Base-by-base conservation (phyloP, 2,329 filamentous ascomycete species). In the Sclerotinia minor region DNA sequence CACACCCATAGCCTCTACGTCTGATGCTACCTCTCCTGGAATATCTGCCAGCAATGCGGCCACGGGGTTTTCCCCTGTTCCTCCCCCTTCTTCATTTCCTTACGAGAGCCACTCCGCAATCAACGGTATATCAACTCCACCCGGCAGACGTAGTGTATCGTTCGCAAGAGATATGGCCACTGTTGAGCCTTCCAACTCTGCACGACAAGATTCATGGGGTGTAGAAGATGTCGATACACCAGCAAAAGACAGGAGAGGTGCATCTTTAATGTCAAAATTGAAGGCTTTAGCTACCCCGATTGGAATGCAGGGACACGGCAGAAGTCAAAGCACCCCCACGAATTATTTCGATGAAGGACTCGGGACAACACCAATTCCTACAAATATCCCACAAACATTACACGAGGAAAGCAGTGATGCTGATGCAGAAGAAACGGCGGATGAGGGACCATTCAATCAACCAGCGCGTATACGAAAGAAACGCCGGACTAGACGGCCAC, bases 341-440 rank as follows among this genome's bases (percentile, higher is more conserved):
- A 70, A 69, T 70, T 66, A 72, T 69, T 47, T 74, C 13, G 79
- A 81, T n/a, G 73, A 78, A 24, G 76, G 75, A 21, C 72, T 74
- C 13, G 71, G 73, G 15, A 83, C 84, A 11, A 76, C 79, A 17
- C 74, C 80, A 6, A 82, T 78, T 71, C 85, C 87, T 2, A 81
- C 80, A 1, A 74, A 78, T 8, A 81, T 87, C 71, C 84, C 84
- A 13, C 81, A 83, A 26, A 86, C 83, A 0, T 77, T 87, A 67
- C 77, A 79, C 69, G 84, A 85, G 69, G 84, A 84, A 70, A 87
- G 86, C 26, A 91, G 88, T 76, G 92, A 94, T 77, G 92, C 89
- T 0, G 94, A 96, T 77, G 92, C 89, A 1, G 94, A 96, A 76
- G 92, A 95, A 76, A 96, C 92, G 55, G 91, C 89, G 0, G 92